A percentile compares a stretch with the other conserved stretches of the same genome.
Evolutionary conservation across 345 rosid genomes (phyloP).

Genomic region (Citrus glauca): DNA sequence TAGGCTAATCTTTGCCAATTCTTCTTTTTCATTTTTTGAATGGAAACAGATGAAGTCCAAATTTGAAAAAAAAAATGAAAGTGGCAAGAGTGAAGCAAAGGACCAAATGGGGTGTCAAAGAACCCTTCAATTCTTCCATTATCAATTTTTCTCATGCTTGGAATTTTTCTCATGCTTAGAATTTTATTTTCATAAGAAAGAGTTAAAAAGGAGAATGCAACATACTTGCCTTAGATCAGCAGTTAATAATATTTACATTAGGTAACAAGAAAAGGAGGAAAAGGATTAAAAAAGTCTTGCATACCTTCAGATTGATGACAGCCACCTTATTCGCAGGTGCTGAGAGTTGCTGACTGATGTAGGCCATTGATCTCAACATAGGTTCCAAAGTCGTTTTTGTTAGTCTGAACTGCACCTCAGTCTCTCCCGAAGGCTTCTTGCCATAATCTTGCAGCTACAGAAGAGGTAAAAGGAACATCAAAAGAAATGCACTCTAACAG

Average conservation of each 20-base stretch:
- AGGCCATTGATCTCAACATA: constrained; percentile 63
- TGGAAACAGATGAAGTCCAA: neutral
- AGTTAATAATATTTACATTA: neutral
- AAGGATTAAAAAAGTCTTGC: neutral
- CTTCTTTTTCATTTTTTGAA: too few species aligned
- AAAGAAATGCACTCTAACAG: constrained; percentile 1
- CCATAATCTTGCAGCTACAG: constrained; percentile 56
- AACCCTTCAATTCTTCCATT: neutral
- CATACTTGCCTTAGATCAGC: neutral
- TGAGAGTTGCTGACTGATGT: constrained; percentile 62
- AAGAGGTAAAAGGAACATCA: neutral
- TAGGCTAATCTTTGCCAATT: neutral
- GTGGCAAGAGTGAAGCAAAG: neutral
- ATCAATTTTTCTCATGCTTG: neutral
- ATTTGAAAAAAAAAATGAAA: neutral
- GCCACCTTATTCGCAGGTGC: constrained; percentile 59
- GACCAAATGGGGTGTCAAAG: neutral
- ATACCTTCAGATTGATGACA: constrained; percentile 64
- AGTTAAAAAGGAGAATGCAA: neutral
- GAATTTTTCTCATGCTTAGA: neutral
- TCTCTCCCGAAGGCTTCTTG: constrained; percentile 49
- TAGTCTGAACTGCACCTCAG: constrained; percentile 56
- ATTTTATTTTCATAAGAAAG: neutral
- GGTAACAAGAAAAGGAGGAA: neutral
- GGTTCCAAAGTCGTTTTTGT: constrained; percentile 60